Base-by-base conservation (phyloP, 2,329 filamentous ascomycete genomes). In the Calonectria leucothoes region DNA sequence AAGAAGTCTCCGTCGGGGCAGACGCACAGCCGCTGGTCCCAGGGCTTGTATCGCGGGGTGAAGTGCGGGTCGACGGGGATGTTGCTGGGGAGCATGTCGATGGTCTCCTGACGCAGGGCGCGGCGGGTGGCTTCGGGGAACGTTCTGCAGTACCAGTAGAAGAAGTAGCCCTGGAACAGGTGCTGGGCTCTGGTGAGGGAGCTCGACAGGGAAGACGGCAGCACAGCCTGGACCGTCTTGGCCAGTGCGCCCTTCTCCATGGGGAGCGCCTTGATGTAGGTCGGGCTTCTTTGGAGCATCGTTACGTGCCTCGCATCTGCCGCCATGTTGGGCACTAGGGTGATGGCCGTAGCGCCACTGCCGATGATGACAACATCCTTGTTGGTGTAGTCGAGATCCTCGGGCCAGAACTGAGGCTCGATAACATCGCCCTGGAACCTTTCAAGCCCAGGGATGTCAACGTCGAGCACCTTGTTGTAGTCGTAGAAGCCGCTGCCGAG, bases 381-480 rank as follows among this genome's bases (percentile, higher is more conserved):
- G 82, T 87, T 84, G 17, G 85, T 82, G 83, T 93, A 93, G 80
- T 94, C 90, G 59, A 92, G 84, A 71, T 92, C 87, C 70, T 91
- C 86, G 0, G 93, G 93, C 92, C 93, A 94, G 84, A 94, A 94
- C 79, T 95, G 93, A 0, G 93, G 93, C 75, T 94, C 93, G 10
- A 94, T 85, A 15, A 91, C 84, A 31, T 65, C 76, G 63, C 84
- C 86, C 11, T 77, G 12, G 63, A 86, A 86, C 37, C 76, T 77
- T 0, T 81, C 72, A 33, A 86, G 75, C 6, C 85, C 84, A 63
- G 83, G 83, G 12, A 85, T 93, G 0, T 83, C 78, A 0, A 88
- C 83, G 57, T 88, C 78, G 33, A 93, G 84, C 0, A 91, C 90
- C 42, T 88, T 82, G 6, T 91, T 81, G 82, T 93, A 59, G 51